phyloP scores from a whole-genome alignment of 768 basidiomycete genomes.

The Panaeolus cyanescens region DNA sequence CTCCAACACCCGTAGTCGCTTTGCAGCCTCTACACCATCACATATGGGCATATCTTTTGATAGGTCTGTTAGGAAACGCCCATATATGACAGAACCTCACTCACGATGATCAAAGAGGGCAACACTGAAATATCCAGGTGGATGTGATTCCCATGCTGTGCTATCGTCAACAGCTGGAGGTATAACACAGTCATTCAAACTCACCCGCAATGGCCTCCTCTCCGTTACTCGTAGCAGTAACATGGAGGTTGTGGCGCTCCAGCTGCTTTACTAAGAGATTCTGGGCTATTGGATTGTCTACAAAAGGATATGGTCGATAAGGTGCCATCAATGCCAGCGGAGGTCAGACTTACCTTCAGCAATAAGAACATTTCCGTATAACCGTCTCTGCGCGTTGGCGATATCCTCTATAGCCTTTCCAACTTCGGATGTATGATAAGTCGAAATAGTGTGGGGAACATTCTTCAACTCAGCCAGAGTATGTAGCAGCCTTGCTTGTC shows the following conservation, averaged over 20 bases:
- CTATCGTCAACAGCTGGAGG: neutral
- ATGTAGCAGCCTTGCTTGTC: conserved; percentile 60
- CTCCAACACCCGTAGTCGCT: conserved; percentile 61
- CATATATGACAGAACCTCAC: conserved; percentile 18
- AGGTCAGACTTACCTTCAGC: conserved; percentile 57
- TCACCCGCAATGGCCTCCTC: conserved; percentile 64
- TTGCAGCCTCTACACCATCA: conserved; percentile 76
- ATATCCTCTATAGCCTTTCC: conserved; percentile 48
- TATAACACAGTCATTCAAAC: conserved; percentile 4
- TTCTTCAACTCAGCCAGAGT: conserved; percentile 62
- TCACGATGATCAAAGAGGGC: conserved; percentile 78
- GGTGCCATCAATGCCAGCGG: neutral
- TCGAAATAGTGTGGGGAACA: conserved; percentile 44
- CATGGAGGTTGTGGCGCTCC: conserved; percentile 59
- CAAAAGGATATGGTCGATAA: neutral
- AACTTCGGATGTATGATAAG: conserved; percentile 36
- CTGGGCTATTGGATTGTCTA: conserved; percentile 74
- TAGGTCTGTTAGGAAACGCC: neutral
- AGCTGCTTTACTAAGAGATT: conserved; percentile 69
- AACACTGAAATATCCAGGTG: conserved; percentile 67
- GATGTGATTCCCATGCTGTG: conserved; percentile 68
- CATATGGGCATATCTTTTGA: conserved; percentile 73
- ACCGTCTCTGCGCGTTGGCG: conserved; percentile 48
- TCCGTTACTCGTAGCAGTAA: conserved; percentile 65
- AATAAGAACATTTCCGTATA: conserved; percentile 68